phyloP scores from a whole-genome alignment of 2,329 filamentous ascomycete genomes.

The Fonsecaea pugnacius region DNA sequence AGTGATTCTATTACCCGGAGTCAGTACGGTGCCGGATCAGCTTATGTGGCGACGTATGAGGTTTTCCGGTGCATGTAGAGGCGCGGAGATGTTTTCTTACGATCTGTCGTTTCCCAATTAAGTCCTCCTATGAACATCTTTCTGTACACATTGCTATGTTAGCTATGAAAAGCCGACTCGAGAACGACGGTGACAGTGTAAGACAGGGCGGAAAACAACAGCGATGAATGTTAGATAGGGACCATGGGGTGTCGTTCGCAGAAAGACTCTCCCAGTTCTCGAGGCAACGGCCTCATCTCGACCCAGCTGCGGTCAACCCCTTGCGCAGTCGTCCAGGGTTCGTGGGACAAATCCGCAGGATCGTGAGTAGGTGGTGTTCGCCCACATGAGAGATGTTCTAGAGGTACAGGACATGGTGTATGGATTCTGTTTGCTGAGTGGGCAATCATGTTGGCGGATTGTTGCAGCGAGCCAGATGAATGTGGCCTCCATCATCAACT shows the following conservation, averaged over 20 bases:
- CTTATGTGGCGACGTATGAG: background rate
- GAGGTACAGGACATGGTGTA: conserved; percentile 1
- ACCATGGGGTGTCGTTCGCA: background rate
- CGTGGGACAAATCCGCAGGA: background rate
- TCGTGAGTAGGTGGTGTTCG: background rate
- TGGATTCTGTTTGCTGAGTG: conserved; percentile 5
- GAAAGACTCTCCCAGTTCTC: background rate
- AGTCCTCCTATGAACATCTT: conserved; percentile 99
- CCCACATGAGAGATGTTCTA: background rate
- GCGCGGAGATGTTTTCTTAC: conserved; percentile 61
- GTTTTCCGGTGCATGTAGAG: conserved; percentile 9
- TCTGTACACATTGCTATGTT: conserved; percentile 58
- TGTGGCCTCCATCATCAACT: background rate
- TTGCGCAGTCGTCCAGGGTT: background rate
- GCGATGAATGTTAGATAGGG: background rate
- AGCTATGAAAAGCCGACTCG: conserved; percentile 36
- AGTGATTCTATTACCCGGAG: conserved; percentile 73
- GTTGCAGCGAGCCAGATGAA: conserved; percentile 6
- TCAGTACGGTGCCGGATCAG: conserved; percentile 11
- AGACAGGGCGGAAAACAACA: background rate
- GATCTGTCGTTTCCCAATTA: conserved; percentile 98
- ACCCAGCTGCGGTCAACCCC: background rate
- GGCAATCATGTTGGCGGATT: conserved; percentile 13
- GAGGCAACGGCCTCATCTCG: background rate
- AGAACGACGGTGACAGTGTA: background rate